These are phyloP conservation scores for Inga leiocalycina DNA, from an alignment of 306 rosid genomes.

Conservation along the genomic window DNA sequence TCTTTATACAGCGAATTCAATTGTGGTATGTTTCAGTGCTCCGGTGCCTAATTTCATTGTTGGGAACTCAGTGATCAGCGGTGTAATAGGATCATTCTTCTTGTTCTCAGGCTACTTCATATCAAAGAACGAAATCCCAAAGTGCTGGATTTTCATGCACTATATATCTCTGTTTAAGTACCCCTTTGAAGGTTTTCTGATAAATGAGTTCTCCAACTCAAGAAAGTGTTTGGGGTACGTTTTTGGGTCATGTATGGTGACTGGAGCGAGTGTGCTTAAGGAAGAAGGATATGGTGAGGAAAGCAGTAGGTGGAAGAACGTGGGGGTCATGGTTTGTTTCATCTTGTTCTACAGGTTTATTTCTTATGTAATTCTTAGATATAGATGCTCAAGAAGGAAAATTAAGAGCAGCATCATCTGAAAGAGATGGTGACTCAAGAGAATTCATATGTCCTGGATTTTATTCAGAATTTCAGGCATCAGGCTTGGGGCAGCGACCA, in stretches of 20 bases:
- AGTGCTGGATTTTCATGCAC: slow-evolving; percentile 93
- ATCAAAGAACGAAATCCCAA: slow-evolving; percentile 69
- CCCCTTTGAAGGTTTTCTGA: slow-evolving; percentile 92
- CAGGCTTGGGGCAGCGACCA: slow-evolving; percentile 30
- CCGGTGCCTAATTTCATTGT: slow-evolving; percentile 90
- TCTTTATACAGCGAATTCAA: slow-evolving; percentile 88
- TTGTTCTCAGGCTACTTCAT: slow-evolving; percentile 96
- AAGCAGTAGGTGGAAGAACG: slow-evolving; percentile 75
- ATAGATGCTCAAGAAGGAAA: slow-evolving; percentile 66
- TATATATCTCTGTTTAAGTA: slow-evolving; percentile 86
- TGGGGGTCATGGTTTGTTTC: slow-evolving; percentile 79
- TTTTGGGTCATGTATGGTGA: slow-evolving; percentile 72
- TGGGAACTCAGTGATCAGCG: slow-evolving; percentile 85
- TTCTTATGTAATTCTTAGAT: slow-evolving; percentile 85
- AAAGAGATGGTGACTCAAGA: slow-evolving; percentile 32
- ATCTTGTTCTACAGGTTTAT: slow-evolving; percentile 86
- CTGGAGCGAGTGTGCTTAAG: slow-evolving; percentile 68
- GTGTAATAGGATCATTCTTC: slow-evolving; percentile 94
- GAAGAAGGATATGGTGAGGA: slow-evolving; percentile 87
- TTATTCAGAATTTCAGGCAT: slow-evolving; percentile 27
- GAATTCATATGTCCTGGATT: slow-evolving; percentile 60
- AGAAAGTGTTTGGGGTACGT: slow-evolving; percentile 75
- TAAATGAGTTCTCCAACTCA: slow-evolving; percentile 88
- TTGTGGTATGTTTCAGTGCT: slow-evolving; percentile 95
- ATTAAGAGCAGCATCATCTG: slow-evolving; percentile 47